These are phyloP conservation scores for Pyrenochaeta sp. DNA, from an alignment of 2,329 filamentous ascomycete species.

Conservation along the genomic window DNA sequence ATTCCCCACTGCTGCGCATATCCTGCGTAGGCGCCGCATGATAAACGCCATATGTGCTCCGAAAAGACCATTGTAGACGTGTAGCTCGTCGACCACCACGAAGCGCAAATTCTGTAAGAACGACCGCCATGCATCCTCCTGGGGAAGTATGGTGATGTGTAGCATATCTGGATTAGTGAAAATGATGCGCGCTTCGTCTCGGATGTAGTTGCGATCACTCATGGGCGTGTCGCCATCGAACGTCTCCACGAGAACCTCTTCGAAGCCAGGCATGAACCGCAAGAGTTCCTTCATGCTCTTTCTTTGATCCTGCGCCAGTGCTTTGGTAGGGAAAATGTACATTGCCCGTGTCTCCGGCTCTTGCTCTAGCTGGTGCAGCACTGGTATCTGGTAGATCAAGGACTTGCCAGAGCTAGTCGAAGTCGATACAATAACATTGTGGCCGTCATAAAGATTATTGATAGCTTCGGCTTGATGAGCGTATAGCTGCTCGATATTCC, in stretches of 20 bases:
- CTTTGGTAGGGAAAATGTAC: slow-evolving; percentile 99
- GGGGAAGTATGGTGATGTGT: slow-evolving; percentile 89
- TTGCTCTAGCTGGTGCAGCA: slow-evolving; percentile 84
- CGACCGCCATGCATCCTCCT: slow-evolving; percentile 86
- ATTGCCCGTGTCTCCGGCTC: slow-evolving; percentile 82
- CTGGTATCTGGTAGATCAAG: slow-evolving; percentile 95
- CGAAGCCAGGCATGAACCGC: slow-evolving; percentile 78
- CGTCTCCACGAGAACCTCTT: slow-evolving; percentile 83
- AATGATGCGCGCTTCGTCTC: slow-evolving; percentile 89
- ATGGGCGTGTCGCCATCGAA: slow-evolving; percentile 96
- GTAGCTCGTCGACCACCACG: slow-evolving; percentile 85
- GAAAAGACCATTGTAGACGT: slow-evolving; percentile 95
- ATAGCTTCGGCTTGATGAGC: slow-evolving; percentile 94
- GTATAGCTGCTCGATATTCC: slow-evolving; percentile 85
- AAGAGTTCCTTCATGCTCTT: slow-evolving; percentile 87
- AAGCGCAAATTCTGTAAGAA: slow-evolving; percentile 91
- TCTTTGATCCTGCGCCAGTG: slow-evolving; percentile 91
- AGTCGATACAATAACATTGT: slow-evolving; percentile 90
- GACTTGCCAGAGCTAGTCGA: slow-evolving; percentile 98
- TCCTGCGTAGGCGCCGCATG: slow-evolving; percentile 85
- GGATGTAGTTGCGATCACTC: slow-evolving; percentile 77
- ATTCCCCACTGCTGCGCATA: slow-evolving; percentile 92
- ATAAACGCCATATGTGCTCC: slow-evolving; percentile 94
- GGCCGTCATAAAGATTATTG: slow-evolving; percentile 82
- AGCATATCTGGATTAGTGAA: slow-evolving; percentile 99